Percentiles rank a stretch among this genome's conserved stretches.
These are phyloP conservation scores for Leishmania tropica DNA, from an alignment of 208 protist genomes.

Conservation along the genomic window DNA sequence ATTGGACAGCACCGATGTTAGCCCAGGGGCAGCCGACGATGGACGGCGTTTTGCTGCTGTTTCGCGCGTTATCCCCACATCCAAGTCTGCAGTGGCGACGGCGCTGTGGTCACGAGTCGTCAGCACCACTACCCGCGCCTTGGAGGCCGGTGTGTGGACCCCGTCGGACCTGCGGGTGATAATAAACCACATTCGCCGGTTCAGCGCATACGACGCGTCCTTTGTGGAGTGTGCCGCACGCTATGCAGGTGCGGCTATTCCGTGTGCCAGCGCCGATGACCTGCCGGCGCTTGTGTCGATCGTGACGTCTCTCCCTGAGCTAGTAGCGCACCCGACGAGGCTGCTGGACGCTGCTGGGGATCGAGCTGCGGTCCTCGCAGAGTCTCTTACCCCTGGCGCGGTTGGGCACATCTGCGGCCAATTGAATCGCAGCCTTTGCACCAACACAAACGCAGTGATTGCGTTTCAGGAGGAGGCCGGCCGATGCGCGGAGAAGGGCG, in stretches of 20 bases:
- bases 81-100: background rate
- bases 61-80: constrained; percentile 16
- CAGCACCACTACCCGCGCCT: background rate
- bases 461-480: constrained; percentile 64
- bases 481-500: constrained; percentile 65
- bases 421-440: constrained; percentile 48
- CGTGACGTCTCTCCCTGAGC: constrained; percentile 48
- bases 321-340: constrained; percentile 29
- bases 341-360: constrained; percentile 36
- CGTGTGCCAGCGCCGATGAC: constrained; percentile 18
- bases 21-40: background rate
- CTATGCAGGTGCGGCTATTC: constrained; percentile 30
- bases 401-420: constrained; percentile 55
- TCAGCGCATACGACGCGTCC: constrained; percentile 36
- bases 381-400: constrained; percentile 38
- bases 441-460: constrained; percentile 42
- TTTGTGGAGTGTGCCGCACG: constrained; percentile 40
- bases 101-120: constrained; percentile 16
- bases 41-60: constrained; percentile 18
- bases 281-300: constrained; percentile 23
- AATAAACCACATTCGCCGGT: constrained; percentile 31
- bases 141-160: constrained; percentile 14
- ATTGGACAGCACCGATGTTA: constrained; percentile 7
- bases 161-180: constrained; percentile 23
- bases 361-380: constrained; percentile 40